Evolutionary conservation across 257 asterid genomes (phyloP).

Genomic region (Primulina eburnea): DNA sequence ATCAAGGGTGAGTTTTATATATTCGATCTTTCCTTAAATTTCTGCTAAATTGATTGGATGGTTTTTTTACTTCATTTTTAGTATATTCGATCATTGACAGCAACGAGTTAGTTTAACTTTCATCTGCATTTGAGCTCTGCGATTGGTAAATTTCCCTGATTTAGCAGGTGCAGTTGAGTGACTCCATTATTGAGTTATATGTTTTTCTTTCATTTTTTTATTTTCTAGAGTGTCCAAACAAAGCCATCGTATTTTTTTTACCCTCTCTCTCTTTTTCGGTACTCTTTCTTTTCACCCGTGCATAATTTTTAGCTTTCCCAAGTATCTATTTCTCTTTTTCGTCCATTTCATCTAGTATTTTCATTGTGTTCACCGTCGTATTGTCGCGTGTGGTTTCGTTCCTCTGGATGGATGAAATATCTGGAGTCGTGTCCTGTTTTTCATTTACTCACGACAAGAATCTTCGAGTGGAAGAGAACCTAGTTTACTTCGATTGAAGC

Average conservation of each 20-base stretch:
- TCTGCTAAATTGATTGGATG: slow-evolving; percentile 12
- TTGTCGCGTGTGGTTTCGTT: no score
- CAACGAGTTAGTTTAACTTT: not conserved
- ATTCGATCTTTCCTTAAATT: slow-evolving; percentile 5
- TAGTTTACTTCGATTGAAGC: not conserved
- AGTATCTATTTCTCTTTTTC: not conserved
- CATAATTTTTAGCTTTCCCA: slow-evolving; percentile 26
- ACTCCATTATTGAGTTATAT: slow-evolving; percentile 21
- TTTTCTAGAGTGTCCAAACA: slow-evolving; percentile 11
- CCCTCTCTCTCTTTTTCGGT: no score
- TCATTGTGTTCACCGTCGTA: not conserved
- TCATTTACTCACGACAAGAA: not conserved
- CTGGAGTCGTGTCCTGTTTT: not conserved
- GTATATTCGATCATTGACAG: not conserved
- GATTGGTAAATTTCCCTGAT: slow-evolving; percentile 1
- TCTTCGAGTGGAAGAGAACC: not conserved
- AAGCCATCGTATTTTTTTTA: slow-evolving; percentile 13
- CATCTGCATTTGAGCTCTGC: not conserved
- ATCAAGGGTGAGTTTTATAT: slow-evolving; percentile 25
- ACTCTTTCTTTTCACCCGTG: slow-evolving; percentile 32
- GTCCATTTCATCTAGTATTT: slow-evolving; percentile 18
- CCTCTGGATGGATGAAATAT: not conserved
- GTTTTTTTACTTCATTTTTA: not conserved
- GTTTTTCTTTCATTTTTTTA: slow-evolving; percentile 13
- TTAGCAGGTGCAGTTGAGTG: not conserved